Evolutionary conservation across 345 rosid species (phyloP).

Genomic region (Turnera subulata): DNA sequence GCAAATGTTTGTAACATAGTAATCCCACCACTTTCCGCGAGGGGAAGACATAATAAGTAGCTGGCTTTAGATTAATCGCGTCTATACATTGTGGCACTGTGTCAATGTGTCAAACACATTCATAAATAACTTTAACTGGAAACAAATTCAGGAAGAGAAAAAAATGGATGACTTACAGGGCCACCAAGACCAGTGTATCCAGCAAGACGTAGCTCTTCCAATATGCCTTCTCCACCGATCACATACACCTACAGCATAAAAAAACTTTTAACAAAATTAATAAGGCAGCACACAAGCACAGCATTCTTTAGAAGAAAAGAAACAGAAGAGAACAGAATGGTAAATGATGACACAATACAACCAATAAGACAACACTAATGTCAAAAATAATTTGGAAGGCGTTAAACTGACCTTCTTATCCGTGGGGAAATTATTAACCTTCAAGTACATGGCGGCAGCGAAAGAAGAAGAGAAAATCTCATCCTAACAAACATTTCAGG

Average conservation of each 20-base stretch:
- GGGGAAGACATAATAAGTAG: no score
- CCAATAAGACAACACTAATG: no score
- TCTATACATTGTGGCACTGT: no score
- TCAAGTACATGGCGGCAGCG: slow-evolving; percentile 90
- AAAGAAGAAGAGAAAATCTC: slow-evolving; percentile 91
- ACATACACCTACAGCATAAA: slow-evolving; percentile 60
- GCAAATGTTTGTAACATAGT: no score
- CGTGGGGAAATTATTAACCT: slow-evolving; percentile 60
- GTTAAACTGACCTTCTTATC: slow-evolving; percentile 78
- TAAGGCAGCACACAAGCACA: no score
- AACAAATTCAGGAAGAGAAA: background rate
- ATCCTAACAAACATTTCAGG: slow-evolving; percentile 38
- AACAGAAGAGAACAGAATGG: no score
- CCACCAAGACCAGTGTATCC: slow-evolving; percentile 85
- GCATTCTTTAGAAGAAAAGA: no score
- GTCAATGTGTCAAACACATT: no score
- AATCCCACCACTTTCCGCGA: no score
- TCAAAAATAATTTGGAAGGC: no score
- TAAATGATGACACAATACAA: no score
- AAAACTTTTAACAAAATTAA: background rate
- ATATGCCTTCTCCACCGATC: slow-evolving; percentile 76
- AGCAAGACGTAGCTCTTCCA: slow-evolving; percentile 67
- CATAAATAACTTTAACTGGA: background rate
- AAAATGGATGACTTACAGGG: slow-evolving; percentile 54
- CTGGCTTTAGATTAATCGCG: no score